Conservation (phyloP, 805 yeast genomes). For the Metschnikowia cerradonensis region DNA sequence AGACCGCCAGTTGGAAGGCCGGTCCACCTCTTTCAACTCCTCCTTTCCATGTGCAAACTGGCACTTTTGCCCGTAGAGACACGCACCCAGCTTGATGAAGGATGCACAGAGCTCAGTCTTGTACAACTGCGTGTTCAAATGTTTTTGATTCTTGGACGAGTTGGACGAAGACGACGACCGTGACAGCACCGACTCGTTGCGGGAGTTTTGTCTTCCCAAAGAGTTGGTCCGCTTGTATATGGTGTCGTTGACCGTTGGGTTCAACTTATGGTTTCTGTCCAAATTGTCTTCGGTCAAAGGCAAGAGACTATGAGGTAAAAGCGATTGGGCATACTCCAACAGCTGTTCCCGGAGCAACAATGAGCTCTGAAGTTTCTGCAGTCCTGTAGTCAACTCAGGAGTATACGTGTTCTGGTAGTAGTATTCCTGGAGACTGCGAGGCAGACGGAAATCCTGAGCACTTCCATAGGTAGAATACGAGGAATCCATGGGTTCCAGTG, state of each 20-base stretch:
- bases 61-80: constrained; percentile 89
- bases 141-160: constrained; percentile 6
- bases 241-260: not conserved
- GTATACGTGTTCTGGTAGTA: not conserved
- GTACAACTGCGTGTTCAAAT: constrained; percentile 63
- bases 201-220: constrained; percentile 3
- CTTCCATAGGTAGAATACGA: not conserved
- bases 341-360: constrained; percentile 23
- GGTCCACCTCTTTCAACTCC: constrained; percentile 68
- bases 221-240: not conserved
- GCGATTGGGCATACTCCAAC: constrained; percentile 20
- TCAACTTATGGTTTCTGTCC: constrained; percentile 7
- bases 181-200: constrained; percentile 11
- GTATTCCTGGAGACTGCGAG: constrained; percentile 4
- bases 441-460: constrained; percentile 9
- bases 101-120: constrained; percentile 89
- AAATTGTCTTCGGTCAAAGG: constrained; percentile 39
- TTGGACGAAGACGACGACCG: constrained; percentile 5
- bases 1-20: constrained; percentile 84
- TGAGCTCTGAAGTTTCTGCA: constrained; percentile 6
- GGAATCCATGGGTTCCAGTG: not conserved
- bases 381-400: not conserved
- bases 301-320: constrained; percentile 23
- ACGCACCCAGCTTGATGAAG: constrained; percentile 57
- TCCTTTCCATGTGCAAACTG: constrained; percentile 89